phyloP scores from a whole-genome alignment of 2,329 filamentous ascomycete genomes.

The Colletotrichum magnum region DNA sequence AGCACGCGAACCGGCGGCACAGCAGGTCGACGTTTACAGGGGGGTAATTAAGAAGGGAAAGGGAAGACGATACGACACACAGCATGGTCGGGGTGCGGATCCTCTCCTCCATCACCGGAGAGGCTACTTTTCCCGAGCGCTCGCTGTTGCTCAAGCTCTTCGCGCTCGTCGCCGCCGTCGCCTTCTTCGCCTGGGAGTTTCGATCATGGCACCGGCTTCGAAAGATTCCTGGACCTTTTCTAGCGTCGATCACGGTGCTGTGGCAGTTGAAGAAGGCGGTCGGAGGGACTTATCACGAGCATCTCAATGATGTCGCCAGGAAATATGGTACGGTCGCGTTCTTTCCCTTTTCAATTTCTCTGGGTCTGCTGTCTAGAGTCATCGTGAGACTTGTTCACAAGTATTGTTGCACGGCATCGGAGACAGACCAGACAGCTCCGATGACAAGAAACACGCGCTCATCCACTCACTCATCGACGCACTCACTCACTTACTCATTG shows the following conservation, averaged over 20 bases:
- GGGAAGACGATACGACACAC: not conserved
- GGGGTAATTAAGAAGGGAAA: not conserved
- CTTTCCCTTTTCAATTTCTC: too few species aligned
- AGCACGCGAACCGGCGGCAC: slow-evolving; percentile 13
- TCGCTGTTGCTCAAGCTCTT: slow-evolving; percentile 8
- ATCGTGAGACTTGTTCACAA: too few species aligned
- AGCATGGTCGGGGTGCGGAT: slow-evolving; percentile 5
- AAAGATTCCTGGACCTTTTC: slow-evolving; percentile 48
- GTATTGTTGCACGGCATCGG: too few species aligned
- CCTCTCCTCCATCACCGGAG: not conserved
- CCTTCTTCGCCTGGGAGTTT: slow-evolving; percentile 37
- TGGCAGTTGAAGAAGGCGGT: slow-evolving; percentile 47
- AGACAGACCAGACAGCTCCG: too few species aligned
- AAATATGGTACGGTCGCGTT: slow-evolving; percentile 23
- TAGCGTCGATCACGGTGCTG: slow-evolving; percentile 44
- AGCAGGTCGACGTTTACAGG: not conserved
- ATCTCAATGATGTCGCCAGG: slow-evolving; percentile 46
- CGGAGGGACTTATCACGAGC: slow-evolving; percentile 45
- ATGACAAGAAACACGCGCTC: too few species aligned
- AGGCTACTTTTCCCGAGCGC: not conserved
- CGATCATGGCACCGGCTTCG: slow-evolving; percentile 48
- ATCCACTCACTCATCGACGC: too few species aligned
- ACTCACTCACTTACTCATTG: too few species aligned
- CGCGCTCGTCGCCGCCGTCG: not conserved
- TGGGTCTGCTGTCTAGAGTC: not conserved